Conservation (phyloP, 176 grass and related monocot species). For the Oryza glaberrima region DNA sequence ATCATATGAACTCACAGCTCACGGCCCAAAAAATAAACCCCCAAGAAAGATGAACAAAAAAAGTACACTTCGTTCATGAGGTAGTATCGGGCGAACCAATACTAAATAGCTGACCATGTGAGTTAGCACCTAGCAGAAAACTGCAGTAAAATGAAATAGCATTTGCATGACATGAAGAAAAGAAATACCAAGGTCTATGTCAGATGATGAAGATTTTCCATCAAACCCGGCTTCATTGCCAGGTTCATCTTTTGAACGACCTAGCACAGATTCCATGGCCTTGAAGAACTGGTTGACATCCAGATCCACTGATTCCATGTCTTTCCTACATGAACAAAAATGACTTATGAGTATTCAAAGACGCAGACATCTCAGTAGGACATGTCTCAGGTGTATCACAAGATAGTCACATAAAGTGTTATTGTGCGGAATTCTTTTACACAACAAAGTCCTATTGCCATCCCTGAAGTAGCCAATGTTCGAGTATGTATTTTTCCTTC, state of each 20-base stretch:
- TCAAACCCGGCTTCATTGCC: constrained; percentile 44
- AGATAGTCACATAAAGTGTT: background rate
- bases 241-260: constrained; percentile 44
- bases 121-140: background rate
- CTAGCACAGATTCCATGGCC: constrained; percentile 77
- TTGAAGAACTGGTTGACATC: constrained; percentile 93
- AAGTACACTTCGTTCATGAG: background rate
- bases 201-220: constrained; percentile 68
- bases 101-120: background rate
- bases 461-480: background rate
- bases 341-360: background rate
- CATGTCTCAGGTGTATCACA: background rate
- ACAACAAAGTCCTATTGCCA: background rate
- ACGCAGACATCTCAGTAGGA: background rate
- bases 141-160: background rate
- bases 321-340: constrained; percentile 53
- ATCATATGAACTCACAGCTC: constrained; percentile 4
- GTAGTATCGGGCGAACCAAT: background rate
- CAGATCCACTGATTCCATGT: constrained; percentile 72
- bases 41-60: background rate
- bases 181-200: constrained; percentile 83
- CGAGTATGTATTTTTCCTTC: background rate
- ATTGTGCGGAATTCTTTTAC: background rate
- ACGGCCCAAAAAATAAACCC: background rate
- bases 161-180: constrained; percentile 17